A percentile compares a stretch with the other conserved stretches of the same genome.
Evolutionary conservation across 1,284 basidiomycete species (phyloP).

Genomic region (Ustilago shanxiensis): DNA sequence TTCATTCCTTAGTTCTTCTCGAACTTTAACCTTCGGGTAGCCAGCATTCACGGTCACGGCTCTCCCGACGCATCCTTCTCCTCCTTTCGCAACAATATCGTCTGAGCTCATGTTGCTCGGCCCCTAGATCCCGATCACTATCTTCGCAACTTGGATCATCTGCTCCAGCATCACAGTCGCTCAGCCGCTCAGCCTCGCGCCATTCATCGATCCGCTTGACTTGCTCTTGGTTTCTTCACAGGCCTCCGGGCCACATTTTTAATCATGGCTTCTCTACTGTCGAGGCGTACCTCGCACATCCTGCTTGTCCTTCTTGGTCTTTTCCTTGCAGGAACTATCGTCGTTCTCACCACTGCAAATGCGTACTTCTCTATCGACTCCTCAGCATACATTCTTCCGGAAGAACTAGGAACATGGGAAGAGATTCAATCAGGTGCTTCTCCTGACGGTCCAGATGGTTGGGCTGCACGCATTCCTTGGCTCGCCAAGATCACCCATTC

Average conservation of each 20-base stretch:
- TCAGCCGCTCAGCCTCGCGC: no score
- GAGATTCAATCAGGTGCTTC: constrained; percentile 58
- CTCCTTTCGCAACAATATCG: background rate
- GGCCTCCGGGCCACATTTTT: background rate
- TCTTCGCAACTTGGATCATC: background rate
- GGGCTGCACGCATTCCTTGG: constrained; percentile 53
- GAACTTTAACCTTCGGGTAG: background rate
- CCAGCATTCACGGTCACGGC: background rate
- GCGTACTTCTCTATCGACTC: constrained; percentile 84
- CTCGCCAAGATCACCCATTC: constrained; percentile 45
- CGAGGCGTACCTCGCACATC: constrained; percentile 56
- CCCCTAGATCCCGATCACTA: background rate
- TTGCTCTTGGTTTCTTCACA: background rate
- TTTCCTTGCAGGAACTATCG: constrained; percentile 87
- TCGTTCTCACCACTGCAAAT: constrained; percentile 90
- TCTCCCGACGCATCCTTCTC: background rate
- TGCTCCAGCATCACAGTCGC: no score
- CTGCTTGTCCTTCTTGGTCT: constrained; percentile 84
- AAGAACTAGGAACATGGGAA: constrained; percentile 66
- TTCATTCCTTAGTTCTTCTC: background rate
- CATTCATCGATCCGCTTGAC: background rate
- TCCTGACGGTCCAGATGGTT: constrained; percentile 52
- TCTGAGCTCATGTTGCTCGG: constrained; percentile 2
- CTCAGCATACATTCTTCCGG: constrained; percentile 58
- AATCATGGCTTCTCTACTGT: constrained; percentile 51